phyloP scores from a whole-genome alignment of 2,329 filamentous ascomycete species.

The Hypomyces perniciosus region DNA sequence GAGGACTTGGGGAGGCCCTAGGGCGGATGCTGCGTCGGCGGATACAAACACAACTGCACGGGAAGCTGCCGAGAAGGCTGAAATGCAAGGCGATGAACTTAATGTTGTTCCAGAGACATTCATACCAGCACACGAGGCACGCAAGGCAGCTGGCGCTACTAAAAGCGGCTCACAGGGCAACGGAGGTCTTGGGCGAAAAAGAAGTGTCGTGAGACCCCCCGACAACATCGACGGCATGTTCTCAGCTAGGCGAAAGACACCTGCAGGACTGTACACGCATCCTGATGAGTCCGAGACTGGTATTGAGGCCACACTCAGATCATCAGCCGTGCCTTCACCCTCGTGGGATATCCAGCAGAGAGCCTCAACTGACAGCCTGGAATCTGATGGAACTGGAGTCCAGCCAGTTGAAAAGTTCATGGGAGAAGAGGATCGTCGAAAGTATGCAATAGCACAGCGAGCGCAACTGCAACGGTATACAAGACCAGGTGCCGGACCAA shows the following conservation, averaged over 20 bases:
- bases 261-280: conserved; percentile 65
- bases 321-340: conserved; percentile 4
- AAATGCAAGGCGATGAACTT: conserved; percentile 75
- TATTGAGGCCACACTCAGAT: conserved; percentile 1
- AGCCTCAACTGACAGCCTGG: conserved; percentile 61
- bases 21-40: conserved; percentile 80
- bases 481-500: neutral
- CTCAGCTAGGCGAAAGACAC: conserved; percentile 60
- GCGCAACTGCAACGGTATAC: conserved; percentile 32
- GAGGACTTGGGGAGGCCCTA: conserved; percentile 89
- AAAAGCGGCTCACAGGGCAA: conserved; percentile 21
- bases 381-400: conserved; percentile 49
- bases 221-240: conserved; percentile 74
- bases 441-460: conserved; percentile 65
- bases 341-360: conserved; percentile 23
- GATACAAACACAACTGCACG: conserved; percentile 70
- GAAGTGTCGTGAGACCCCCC: conserved; percentile 63
- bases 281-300: conserved; percentile 16
- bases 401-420: conserved; percentile 70
- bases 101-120: conserved; percentile 88
- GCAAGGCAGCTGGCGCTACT: conserved; percentile 22
- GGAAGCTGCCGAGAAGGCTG: conserved; percentile 77
- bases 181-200: conserved; percentile 39
- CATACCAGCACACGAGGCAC: conserved; percentile 51
- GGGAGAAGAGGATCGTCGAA: conserved; percentile 67